Evolutionary conservation across 1,284 basidiomycete species (phyloP).

Genomic region (Termitomyces sp.): DNA sequence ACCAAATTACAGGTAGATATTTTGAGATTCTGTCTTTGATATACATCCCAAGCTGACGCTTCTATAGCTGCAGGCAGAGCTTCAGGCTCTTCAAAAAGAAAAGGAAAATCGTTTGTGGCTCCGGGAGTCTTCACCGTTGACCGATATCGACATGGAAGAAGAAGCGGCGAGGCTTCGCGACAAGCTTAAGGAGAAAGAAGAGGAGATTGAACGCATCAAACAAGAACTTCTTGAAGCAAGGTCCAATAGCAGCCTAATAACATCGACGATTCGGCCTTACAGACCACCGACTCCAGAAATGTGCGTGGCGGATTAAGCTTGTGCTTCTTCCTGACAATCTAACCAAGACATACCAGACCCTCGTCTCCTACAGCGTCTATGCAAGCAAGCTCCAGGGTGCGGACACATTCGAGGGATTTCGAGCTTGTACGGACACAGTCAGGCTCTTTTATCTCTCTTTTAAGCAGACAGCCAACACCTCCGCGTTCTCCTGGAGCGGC

Average conservation of each 20-base stretch:
- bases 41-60: neutral
- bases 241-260: neutral
- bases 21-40: neutral
- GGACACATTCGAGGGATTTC: constrained; percentile 6
- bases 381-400: neutral
- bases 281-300: constrained; percentile 8
- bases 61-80: constrained; percentile 19
- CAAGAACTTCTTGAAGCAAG: constrained; percentile 14
- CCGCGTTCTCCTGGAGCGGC: constrained; percentile 32
- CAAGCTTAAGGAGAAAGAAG: constrained; percentile 24
- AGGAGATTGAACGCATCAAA: constrained; percentile 24
- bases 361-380: constrained; percentile 1
- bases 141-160: constrained; percentile 29
- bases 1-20: constrained; percentile 36
- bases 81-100: constrained; percentile 17
- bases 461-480: constrained; percentile 48
- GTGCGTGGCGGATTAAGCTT: constrained; percentile 2
- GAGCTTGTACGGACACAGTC: constrained; percentile 38
- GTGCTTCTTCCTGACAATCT: neutral
- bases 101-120: constrained; percentile 14
- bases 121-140: constrained; percentile 24
- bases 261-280: neutral
- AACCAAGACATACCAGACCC: constrained; percentile 7
- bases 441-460: constrained; percentile 41
- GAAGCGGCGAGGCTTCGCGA: constrained; percentile 25